Percentiles rank a stretch among this genome's conserved stretches.
phyloP scores from a whole-genome alignment of 2,329 filamentous ascomycete genomes.

The Clarireedia paspali region DNA sequence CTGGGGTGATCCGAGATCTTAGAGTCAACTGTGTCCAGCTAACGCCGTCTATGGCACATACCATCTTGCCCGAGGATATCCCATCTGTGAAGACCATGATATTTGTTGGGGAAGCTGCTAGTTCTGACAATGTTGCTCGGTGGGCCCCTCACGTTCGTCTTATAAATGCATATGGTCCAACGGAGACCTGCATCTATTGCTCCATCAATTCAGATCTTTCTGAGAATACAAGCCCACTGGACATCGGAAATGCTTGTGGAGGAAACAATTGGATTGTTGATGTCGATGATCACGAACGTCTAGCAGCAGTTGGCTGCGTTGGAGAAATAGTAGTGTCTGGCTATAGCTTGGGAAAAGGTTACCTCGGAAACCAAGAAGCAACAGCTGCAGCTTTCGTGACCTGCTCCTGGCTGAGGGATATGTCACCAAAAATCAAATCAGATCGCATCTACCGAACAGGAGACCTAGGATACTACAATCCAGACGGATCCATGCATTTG shows the following conservation, averaged over 20 bases:
- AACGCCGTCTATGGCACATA: constrained; percentile 19
- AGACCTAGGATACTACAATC: constrained; percentile 32
- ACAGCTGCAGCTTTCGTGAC: neutral
- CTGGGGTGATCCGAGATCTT: constrained; percentile 20
- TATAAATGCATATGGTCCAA: constrained; percentile 36
- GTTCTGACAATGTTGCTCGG: constrained; percentile 28
- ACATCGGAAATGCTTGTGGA: constrained; percentile 6
- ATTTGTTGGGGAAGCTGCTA: constrained; percentile 28
- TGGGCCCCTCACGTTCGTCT: constrained; percentile 33
- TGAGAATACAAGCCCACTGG: constrained; percentile 27
- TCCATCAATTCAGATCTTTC: neutral
- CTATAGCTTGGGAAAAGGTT: constrained; percentile 52
- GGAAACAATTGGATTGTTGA: constrained; percentile 32
- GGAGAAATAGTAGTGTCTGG: constrained; percentile 30
- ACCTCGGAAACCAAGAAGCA: constrained; percentile 40
- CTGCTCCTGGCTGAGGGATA: constrained; percentile 32
- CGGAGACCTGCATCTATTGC: neutral
- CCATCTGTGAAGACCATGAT: constrained; percentile 16
- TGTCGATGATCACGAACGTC: constrained; percentile 11
- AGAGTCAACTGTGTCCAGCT: constrained; percentile 16
- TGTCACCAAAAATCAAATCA: constrained; percentile 27
- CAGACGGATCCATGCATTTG: constrained; percentile 31
- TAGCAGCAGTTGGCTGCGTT: constrained; percentile 15
- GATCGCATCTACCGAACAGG: constrained; percentile 35
- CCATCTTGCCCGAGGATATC: constrained; percentile 15